phyloP scores from a whole-genome alignment of 73 alveolate genomes.

The Tetrahymena elliotti region DNA sequence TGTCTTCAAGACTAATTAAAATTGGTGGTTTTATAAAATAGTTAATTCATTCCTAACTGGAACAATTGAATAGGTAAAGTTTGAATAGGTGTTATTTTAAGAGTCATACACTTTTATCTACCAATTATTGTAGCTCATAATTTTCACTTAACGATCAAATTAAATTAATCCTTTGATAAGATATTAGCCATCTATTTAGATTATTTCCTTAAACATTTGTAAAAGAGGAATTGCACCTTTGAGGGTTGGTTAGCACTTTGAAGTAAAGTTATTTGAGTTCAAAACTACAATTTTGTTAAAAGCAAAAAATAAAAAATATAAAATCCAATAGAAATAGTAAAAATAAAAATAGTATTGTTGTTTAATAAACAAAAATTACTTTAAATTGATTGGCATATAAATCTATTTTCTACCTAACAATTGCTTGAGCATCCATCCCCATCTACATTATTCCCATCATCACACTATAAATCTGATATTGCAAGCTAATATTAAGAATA shows the following conservation, averaged over 20 bases:
- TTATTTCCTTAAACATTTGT: background rate
- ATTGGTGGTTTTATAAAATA: background rate
- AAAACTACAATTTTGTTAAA: background rate
- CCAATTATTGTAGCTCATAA: background rate
- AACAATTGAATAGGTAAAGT: background rate
- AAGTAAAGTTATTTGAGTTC: background rate
- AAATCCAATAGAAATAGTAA: too few relatives aligned
- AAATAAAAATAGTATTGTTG: background rate
- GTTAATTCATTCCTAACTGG: background rate
- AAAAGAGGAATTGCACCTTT: background rate
- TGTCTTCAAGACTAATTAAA: background rate
- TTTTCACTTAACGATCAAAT: background rate
- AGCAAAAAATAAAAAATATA: too few relatives aligned
- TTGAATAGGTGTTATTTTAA: background rate
- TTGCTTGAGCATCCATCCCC: background rate
- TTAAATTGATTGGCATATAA: background rate
- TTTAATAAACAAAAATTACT: background rate
- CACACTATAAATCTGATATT: background rate
- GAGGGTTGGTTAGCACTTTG: background rate
- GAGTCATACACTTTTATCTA: background rate
- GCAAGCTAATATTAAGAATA: background rate
- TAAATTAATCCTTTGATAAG: background rate
- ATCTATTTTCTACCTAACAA: background rate
- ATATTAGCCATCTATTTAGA: background rate
- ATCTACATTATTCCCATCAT: background rate